Percentiles rank a stretch among this genome's conserved stretches.
These are phyloP conservation scores for Lachnellula hyalina DNA, from an alignment of 2,329 filamentous ascomycete genomes.

Conservation along the genomic window DNA sequence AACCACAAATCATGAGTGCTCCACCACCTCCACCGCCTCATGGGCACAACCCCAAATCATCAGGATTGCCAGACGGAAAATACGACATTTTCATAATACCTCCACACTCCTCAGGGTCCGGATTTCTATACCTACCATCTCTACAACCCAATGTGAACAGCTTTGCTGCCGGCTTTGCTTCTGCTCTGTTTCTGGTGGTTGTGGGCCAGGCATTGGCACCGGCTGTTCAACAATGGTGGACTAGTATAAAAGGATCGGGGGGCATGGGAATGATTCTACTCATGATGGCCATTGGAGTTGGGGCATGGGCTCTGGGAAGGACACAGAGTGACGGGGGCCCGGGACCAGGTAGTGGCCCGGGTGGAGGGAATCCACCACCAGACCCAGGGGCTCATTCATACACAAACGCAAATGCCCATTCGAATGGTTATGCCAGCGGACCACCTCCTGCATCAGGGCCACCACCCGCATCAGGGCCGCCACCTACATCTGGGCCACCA, in stretches of 20 bases:
- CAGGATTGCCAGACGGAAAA: constrained; percentile 76
- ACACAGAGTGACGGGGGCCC: constrained; percentile 48
- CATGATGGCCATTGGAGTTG: constrained; percentile 66
- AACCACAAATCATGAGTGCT: constrained; percentile 32
- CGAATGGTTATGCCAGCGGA: constrained; percentile 22
- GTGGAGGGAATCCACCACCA: constrained; percentile 10
- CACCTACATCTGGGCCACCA: constrained; percentile 15
- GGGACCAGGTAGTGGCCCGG: constrained; percentile 26
- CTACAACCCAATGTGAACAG: constrained; percentile 81
- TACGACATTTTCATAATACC: constrained; percentile 98
- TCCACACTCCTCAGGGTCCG: constrained; percentile 79
- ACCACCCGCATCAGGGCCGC: constrained; percentile 17
- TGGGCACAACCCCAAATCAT: constrained; percentile 67
- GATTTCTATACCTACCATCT: constrained; percentile 92
- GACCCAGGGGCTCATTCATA: constrained; percentile 13
- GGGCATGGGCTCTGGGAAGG: constrained; percentile 71
- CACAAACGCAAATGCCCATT: constrained; percentile 19
- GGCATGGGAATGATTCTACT: constrained; percentile 69
- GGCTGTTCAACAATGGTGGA: constrained; percentile 67
- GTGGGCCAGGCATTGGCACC: constrained; percentile 71
- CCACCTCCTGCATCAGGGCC: constrained; percentile 12
- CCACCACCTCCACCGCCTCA: constrained; percentile 81
- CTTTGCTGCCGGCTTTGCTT: constrained; percentile 81
- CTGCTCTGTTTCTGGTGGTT: constrained; percentile 65
- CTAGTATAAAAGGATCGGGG: constrained; percentile 63